Percentiles rank a stretch among this genome's conserved stretches.
These are phyloP conservation scores for Leccinum angustisporum DNA, from an alignment of 1,284 basidiomycete genomes.

Conservation along the genomic window DNA sequence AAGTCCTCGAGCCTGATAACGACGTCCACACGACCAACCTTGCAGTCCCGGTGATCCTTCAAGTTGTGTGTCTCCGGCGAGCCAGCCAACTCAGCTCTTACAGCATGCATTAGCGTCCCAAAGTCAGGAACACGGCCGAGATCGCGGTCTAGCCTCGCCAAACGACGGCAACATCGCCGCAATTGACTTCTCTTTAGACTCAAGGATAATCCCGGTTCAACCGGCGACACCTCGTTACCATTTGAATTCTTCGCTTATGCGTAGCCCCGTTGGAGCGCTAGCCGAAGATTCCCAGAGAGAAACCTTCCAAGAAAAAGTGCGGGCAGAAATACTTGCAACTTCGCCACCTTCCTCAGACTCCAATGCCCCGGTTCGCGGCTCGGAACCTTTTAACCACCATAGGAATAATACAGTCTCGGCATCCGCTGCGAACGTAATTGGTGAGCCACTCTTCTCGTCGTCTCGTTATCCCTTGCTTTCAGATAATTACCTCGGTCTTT, in stretches of 20 bases:
- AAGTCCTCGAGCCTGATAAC: conserved; percentile 17
- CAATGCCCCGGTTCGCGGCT: conserved; percentile 16
- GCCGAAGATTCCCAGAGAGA: conserved; percentile 52
- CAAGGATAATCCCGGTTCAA: conserved; percentile 25
- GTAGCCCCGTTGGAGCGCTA: conserved; percentile 28
- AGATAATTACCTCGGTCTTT: conserved; percentile 27
- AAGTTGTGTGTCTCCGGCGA: conserved; percentile 12
- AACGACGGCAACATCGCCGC: conserved; percentile 12
- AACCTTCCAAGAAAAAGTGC: conserved; percentile 30
- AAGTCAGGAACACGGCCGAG: conserved; percentile 14
- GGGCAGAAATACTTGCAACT: conserved; percentile 1
- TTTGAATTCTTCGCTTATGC: conserved; percentile 52
- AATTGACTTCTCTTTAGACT: conserved; percentile 28
- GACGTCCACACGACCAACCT: conserved; percentile 1
- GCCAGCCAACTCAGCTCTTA: conserved; percentile 35
- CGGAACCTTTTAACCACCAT: conserved; percentile 28
- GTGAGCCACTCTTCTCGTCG: conserved; percentile 30
- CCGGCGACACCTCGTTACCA: conserved; percentile 45
- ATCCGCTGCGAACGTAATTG: conserved; percentile 29
- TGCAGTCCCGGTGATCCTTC: conserved; percentile 20
- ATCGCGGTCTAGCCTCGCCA: conserved; percentile 15
- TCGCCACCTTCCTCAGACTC: conserved; percentile 10
- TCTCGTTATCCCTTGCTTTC: conserved; percentile 20
- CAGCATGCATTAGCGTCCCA: conserved; percentile 31
- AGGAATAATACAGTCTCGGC: conserved; percentile 28